Evolutionary conservation across 768 basidiomycete genomes (phyloP).

Genomic region (Lepiota brunneoincarnata): DNA sequence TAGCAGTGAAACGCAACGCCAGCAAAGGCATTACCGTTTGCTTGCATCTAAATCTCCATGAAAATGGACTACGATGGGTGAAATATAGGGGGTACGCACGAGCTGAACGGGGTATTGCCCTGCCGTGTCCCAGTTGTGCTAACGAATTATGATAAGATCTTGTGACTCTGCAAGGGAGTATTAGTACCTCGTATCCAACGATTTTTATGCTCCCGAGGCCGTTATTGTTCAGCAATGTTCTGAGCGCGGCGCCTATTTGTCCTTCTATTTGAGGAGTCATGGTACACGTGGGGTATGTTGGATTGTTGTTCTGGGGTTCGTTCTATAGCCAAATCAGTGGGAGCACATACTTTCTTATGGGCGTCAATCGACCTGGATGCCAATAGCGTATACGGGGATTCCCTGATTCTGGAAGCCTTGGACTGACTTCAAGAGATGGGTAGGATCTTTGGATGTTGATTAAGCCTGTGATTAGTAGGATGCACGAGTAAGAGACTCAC

Average conservation of each 20-base stretch:
- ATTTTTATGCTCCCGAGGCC: slow-evolving; percentile 59
- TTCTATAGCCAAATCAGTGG: slow-evolving; percentile 25
- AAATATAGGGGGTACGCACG: slow-evolving; percentile 15
- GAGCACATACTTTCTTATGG: background rate
- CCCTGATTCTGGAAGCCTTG: slow-evolving; percentile 67
- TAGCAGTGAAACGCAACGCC: slow-evolving; percentile 79
- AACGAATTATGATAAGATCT: background rate
- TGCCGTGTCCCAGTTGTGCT: slow-evolving; percentile 76
- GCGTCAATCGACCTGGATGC: slow-evolving; percentile 38
- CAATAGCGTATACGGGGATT: slow-evolving; percentile 59
- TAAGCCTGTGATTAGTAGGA: background rate
- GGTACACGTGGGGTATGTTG: slow-evolving; percentile 65
- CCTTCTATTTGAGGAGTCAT: slow-evolving; percentile 57
- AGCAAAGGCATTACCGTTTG: slow-evolving; percentile 50
- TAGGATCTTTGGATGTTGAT: slow-evolving; percentile 47
- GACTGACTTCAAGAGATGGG: slow-evolving; percentile 68
- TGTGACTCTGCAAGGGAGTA: background rate
- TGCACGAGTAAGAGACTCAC: slow-evolving; percentile 32
- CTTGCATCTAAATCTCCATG: slow-evolving; percentile 43
- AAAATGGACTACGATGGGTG: background rate
- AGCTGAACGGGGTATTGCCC: slow-evolving; percentile 58
- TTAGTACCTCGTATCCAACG: slow-evolving; percentile 45
- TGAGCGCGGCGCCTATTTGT: slow-evolving; percentile 51
- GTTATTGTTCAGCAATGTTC: slow-evolving; percentile 59
- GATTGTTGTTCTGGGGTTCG: slow-evolving; percentile 54